phyloP scores from a whole-genome alignment of 164 flowering plant genomes.

The Taxillus chinensis region DNA sequence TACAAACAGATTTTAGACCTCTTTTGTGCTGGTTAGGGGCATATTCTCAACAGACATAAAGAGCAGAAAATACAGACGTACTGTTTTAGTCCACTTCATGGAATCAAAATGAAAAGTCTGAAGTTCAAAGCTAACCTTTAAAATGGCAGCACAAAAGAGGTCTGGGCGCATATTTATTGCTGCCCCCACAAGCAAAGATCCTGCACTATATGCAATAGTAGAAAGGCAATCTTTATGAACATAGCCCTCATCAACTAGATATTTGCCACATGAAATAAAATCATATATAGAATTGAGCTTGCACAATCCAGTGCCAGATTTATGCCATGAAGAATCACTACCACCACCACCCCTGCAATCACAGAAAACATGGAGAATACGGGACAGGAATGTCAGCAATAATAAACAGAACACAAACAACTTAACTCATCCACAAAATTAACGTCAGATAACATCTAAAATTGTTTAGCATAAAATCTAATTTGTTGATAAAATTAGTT shows the following conservation, averaged over 20 bases:
- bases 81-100: neutral
- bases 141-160: conserved; percentile 51
- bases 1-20: no score
- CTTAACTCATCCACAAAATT: neutral
- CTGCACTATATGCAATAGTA: conserved; percentile 83
- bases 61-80: neutral
- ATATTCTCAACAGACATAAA: neutral
- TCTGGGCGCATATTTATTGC: conserved; percentile 64
- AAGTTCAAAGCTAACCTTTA: conserved; percentile 42
- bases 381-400: no score
- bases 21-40: neutral
- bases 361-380: conserved; percentile 3
- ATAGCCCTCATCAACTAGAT: conserved; percentile 57
- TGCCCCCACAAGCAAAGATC: conserved; percentile 73
- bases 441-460: no score
- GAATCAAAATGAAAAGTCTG: neutral
- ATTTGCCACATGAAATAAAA: conserved; percentile 65
- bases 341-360: conserved; percentile 82
- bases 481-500: no score
- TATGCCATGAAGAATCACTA: conserved; percentile 71
- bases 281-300: conserved; percentile 72
- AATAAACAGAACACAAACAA: neutral
- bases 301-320: conserved; percentile 52
- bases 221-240: conserved; percentile 44
- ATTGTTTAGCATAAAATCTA: no score